phyloP scores from a whole-genome alignment of 78 protist species.

The Tieghemostelium lacteum region DNA sequence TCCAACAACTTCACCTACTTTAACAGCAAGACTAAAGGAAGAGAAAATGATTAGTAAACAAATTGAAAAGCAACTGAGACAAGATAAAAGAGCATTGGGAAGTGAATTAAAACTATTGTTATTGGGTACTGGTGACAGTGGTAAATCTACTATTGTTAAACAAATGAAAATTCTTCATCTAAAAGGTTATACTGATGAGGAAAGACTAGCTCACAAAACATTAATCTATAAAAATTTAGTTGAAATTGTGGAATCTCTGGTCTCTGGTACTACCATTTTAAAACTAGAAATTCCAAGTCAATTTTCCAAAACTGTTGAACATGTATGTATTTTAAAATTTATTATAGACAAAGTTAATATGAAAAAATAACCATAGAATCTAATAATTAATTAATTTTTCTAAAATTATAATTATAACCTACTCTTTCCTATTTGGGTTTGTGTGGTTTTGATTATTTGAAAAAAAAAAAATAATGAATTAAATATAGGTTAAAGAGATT shows the following conservation, averaged over 20 bases:
- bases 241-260: conserved; percentile 39
- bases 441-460: background rate
- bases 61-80: conserved; percentile 61
- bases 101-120: conserved; percentile 59
- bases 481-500: conserved; percentile 25
- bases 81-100: conserved; percentile 21
- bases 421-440: background rate
- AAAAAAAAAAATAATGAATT: too few relatives aligned
- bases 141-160: conserved; percentile 89
- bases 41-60: conserved; percentile 26
- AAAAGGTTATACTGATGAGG: conserved; percentile 84
- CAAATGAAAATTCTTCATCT: conserved; percentile 90
- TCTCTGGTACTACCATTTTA: conserved; percentile 38
- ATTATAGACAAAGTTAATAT: background rate
- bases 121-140: conserved; percentile 89
- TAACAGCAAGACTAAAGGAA: conserved; percentile 11
- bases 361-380: background rate
- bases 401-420: too few relatives aligned
- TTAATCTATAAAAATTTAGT: conserved; percentile 78
- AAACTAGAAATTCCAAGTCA: conserved; percentile 25
- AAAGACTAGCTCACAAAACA: conserved; percentile 39
- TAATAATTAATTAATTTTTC: background rate
- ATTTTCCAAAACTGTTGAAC: background rate
- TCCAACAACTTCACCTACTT: conserved; percentile 21
- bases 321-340: background rate